These are phyloP conservation scores for Trichoderma gracile DNA, from an alignment of 2,329 filamentous ascomycete genomes.

Conservation along the genomic window DNA sequence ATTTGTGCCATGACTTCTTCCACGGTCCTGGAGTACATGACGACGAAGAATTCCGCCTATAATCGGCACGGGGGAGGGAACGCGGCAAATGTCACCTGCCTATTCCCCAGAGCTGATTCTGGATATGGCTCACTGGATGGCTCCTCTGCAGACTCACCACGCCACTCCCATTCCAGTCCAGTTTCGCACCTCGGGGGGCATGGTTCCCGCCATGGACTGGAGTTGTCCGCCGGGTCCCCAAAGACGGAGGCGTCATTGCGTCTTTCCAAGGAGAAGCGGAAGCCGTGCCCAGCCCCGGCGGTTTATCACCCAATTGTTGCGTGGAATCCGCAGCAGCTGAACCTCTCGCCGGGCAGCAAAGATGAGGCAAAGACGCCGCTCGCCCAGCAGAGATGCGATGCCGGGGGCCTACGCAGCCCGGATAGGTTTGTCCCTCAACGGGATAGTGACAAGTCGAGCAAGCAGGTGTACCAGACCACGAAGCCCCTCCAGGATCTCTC, in stretches of 20 bases:
- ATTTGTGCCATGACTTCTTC: constrained; percentile 21
- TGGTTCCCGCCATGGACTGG: constrained; percentile 18
- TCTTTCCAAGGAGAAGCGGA: not conserved
- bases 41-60: constrained; percentile 15
- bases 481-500: constrained; percentile 48
- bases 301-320: not conserved
- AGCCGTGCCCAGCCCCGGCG: not conserved
- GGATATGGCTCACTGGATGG: constrained; percentile 36
- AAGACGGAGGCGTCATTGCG: not conserved
- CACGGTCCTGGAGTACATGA: not conserved
- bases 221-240: not conserved
- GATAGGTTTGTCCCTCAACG: constrained; percentile 56
- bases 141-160: constrained; percentile 24
- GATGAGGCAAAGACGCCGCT: not conserved
- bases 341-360: not conserved
- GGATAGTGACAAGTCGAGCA: constrained; percentile 38
- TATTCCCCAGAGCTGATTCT: constrained; percentile 34
- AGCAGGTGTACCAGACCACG: constrained; percentile 50
- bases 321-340: constrained; percentile 21
- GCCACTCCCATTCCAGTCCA: not conserved
- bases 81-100: constrained; percentile 14
- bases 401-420: constrained; percentile 31
- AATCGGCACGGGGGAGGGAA: constrained; percentile 1
- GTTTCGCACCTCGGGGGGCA: constrained; percentile 21
- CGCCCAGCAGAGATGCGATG: constrained; percentile 2